phyloP scores from a whole-genome alignment of 345 rosid genomes.

The Rhizophora mangle region DNA sequence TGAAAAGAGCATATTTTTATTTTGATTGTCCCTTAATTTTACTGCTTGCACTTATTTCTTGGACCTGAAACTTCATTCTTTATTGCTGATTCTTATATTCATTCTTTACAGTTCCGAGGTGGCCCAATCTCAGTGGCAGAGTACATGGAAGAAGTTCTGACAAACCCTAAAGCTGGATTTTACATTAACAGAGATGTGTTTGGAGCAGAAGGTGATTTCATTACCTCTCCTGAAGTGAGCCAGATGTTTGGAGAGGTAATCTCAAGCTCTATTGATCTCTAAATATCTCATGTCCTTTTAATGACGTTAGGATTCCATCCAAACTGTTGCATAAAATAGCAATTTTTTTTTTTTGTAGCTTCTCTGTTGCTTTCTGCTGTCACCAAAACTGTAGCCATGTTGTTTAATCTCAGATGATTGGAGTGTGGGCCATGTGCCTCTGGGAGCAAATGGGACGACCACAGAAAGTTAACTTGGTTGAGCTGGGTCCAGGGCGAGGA shows the following conservation, averaged over 20 bases:
- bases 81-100: constrained; percentile 5
- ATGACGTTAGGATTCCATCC: neutral
- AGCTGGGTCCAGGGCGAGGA: constrained; percentile 95
- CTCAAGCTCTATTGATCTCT: neutral
- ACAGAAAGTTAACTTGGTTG: constrained; percentile 68
- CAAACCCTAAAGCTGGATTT: constrained; percentile 83
- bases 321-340: neutral
- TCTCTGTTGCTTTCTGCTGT: neutral
- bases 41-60: neutral
- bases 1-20: neutral
- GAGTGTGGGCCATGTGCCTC: constrained; percentile 87
- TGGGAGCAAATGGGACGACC: constrained; percentile 98
- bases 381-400: constrained; percentile 1
- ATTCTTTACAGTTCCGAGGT: constrained; percentile 62
- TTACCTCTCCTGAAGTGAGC: constrained; percentile 96
- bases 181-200: constrained; percentile 89
- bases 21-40: neutral
- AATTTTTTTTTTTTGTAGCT: neutral
- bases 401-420: constrained; percentile 56
- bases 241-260: constrained; percentile 96
- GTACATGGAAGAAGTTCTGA: constrained; percentile 95
- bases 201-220: constrained; percentile 93
- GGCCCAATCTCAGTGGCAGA: constrained; percentile 93
- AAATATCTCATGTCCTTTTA: constrained; percentile 5
- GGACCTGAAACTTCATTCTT: constrained; percentile 6